These are phyloP conservation scores for Colletotrichum lindemuthianum DNA, from an alignment of 2,329 filamentous ascomycete genomes.

Conservation along the genomic window DNA sequence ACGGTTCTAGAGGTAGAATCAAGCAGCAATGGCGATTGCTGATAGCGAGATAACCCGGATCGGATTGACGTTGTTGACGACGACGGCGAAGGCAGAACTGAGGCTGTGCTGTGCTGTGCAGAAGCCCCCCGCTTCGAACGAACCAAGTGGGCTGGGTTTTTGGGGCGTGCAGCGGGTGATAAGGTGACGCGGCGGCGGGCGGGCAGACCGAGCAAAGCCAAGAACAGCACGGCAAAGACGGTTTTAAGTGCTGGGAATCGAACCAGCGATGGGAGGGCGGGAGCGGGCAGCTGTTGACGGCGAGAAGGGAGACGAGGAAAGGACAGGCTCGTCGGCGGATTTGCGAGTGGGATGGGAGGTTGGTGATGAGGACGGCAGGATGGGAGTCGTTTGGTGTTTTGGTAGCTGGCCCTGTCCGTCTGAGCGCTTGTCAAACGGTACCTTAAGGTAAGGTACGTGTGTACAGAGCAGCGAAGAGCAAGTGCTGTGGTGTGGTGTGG, in stretches of 20 bases:
- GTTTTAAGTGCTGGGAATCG: conserved; percentile 10
- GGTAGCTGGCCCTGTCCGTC: conserved; percentile 29
- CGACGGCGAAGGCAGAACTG: conserved; percentile 37
- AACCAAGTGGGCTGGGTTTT: conserved; percentile 38
- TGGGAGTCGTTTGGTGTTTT: conserved; percentile 31
- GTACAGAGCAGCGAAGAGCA: no score
- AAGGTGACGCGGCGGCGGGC: conserved; percentile 37
- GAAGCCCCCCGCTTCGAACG: conserved; percentile 37
- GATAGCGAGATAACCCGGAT: conserved; percentile 20
- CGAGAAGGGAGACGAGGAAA: conserved; percentile 8
- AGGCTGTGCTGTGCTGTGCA: conserved; percentile 37
- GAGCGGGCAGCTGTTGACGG: neutral
- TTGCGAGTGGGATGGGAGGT: conserved; percentile 16
- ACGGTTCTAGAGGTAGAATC: conserved; percentile 17
- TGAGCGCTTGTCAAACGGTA: conserved; percentile 36
- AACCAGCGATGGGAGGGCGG: conserved; percentile 22
- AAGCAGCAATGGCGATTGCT: conserved; percentile 14
- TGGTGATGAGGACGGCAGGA: conserved; percentile 28
- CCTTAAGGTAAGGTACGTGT: neutral
- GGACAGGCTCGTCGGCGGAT: conserved; percentile 15
- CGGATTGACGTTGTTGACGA: conserved; percentile 32
- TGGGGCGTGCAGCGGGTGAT: conserved; percentile 32
- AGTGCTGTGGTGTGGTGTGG: conserved; percentile 4
- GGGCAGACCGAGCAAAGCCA: conserved; percentile 29
- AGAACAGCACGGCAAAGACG: conserved; percentile 10